Evolutionary conservation across 2,329 filamentous ascomycete genomes (phyloP).

Genomic region (Chrysosporium keratinophilum): DNA sequence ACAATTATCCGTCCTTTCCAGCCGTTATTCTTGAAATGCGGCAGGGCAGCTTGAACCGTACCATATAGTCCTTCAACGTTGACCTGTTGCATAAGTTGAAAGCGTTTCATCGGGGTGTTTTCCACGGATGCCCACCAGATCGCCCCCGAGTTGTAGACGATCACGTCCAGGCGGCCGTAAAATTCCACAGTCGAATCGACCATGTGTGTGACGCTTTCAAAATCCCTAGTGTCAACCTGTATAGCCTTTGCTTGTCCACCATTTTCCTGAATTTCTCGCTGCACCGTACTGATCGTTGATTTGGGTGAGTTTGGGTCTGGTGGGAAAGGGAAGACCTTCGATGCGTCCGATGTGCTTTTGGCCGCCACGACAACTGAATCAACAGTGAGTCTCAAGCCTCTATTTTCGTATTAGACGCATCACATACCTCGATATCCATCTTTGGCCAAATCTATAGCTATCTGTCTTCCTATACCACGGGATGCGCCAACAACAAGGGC

Average conservation of each 20-base stretch:
- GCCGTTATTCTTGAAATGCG: slow-evolving; percentile 48
- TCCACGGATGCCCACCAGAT: slow-evolving; percentile 74
- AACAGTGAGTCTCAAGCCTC: neutral
- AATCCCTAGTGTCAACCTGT: slow-evolving; percentile 58
- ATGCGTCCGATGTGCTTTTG: slow-evolving; percentile 60
- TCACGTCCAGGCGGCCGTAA: slow-evolving; percentile 57
- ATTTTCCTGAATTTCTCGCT: slow-evolving; percentile 57
- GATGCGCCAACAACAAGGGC: slow-evolving; percentile 67
- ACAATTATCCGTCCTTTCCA: slow-evolving; percentile 60
- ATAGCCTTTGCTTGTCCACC: slow-evolving; percentile 57
- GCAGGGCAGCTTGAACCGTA: slow-evolving; percentile 56
- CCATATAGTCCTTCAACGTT: slow-evolving; percentile 69
- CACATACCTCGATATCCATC: slow-evolving; percentile 57
- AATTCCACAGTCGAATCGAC: slow-evolving; percentile 48
- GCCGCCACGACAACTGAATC: slow-evolving; percentile 65
- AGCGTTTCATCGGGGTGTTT: slow-evolving; percentile 63
- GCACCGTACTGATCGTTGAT: slow-evolving; percentile 73
- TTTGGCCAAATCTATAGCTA: slow-evolving; percentile 65
- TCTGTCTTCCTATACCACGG: slow-evolving; percentile 67
- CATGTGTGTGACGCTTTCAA: slow-evolving; percentile 50
- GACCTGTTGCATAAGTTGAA: slow-evolving; percentile 64
- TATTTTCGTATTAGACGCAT: neutral
- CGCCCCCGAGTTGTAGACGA: slow-evolving; percentile 75
- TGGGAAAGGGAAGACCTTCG: slow-evolving; percentile 50
- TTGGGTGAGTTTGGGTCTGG: slow-evolving; percentile 63